Conservation (phyloP, 768 basidiomycete genomes). For the Boletus fagicola region DNA sequence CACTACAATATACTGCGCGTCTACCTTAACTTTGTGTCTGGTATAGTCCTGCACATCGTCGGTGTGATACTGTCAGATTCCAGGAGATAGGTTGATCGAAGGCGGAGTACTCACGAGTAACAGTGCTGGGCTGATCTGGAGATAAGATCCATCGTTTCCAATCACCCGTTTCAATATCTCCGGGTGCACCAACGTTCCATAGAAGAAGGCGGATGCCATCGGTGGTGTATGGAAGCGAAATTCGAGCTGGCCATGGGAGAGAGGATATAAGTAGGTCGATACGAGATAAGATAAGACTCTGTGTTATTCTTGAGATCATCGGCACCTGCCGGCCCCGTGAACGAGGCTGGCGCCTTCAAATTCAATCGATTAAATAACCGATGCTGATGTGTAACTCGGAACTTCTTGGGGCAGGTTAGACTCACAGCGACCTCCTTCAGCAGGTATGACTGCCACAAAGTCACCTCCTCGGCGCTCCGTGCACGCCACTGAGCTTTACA, state of each 20-base stretch:
- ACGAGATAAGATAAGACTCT: neutral
- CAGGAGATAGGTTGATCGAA: neutral
- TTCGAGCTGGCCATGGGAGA: neutral
- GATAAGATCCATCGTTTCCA: slow-evolving; percentile 57
- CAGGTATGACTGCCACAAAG: slow-evolving; percentile 7
- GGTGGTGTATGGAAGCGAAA: neutral
- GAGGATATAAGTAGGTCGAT: neutral
- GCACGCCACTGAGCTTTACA: slow-evolving; percentile 17
- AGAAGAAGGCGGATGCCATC: slow-evolving; percentile 68
- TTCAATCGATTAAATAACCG: too few relatives aligned
- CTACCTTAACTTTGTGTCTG: slow-evolving; percentile 73
- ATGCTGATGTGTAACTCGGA: too few relatives aligned
- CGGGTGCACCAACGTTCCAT: slow-evolving; percentile 90
- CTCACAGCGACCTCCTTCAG: neutral
- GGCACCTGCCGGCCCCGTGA: neutral
- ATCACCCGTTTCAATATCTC: slow-evolving; percentile 78
- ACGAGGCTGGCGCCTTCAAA: too few relatives aligned
- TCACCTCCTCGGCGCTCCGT: neutral
- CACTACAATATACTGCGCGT: neutral
- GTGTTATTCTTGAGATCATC: neutral
- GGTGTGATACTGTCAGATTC: neutral
- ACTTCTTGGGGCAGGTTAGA: neutral
- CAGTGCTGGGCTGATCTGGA: slow-evolving; percentile 72
- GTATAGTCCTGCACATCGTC: slow-evolving; percentile 60
- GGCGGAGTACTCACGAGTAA: slow-evolving; percentile 51